Base-by-base conservation (phyloP, 108 stramenopile species). In the Parietichytrium sp. region DNA sequence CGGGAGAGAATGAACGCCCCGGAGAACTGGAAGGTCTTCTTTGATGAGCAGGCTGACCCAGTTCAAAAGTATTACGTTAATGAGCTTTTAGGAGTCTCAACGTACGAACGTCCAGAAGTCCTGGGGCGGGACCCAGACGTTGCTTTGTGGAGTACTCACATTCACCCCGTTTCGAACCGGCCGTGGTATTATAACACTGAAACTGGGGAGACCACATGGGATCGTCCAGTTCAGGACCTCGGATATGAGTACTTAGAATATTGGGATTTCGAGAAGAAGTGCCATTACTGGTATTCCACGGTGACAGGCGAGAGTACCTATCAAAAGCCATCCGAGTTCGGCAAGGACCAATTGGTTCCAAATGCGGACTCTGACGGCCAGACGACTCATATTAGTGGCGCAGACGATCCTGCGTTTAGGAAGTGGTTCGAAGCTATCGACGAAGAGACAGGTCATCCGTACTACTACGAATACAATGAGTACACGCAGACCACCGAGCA, bases 341-440 rank as follows among this genome's bases (percentile, higher is more conserved):
- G 16, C 13, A 1, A 72, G 33, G 61, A 12, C 2, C 10, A 72
- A 6, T 6, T 23, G 1, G 29, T 1, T n/a, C 18, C 1, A 25
- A 10, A 45, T 12, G n/a, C 61, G 0, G 61, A 36, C 16, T 33
- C 29, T 3, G 61, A 7, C 3, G 38, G 61, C 6, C 61, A 72
- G 61, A 15, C 18, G 10, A 42, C 61, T 47, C 42, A 45, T n/a
- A n/a, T n/a, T n/a, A n/a, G n/a, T n/a, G n/a, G n/a, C n/a, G n/a
- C n/a, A 6, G 61, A 72, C 6, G 33, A 72, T 42, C 23, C 18
- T 7, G 33, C 61, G 8, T 6, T 45, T 20, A 33, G 42, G 6
- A 8, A 72, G 25, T 72, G 61, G 61, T 72, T 25, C 45, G 61
- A 72, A 42, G 61, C 61, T 27, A 45, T 72, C 25, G 61, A 72